A percentile compares a stretch with the other conserved stretches of the same genome.
These are phyloP conservation scores for Teunomyces cretensis DNA, from an alignment of 805 yeast genomes.

Conservation along the genomic window DNA sequence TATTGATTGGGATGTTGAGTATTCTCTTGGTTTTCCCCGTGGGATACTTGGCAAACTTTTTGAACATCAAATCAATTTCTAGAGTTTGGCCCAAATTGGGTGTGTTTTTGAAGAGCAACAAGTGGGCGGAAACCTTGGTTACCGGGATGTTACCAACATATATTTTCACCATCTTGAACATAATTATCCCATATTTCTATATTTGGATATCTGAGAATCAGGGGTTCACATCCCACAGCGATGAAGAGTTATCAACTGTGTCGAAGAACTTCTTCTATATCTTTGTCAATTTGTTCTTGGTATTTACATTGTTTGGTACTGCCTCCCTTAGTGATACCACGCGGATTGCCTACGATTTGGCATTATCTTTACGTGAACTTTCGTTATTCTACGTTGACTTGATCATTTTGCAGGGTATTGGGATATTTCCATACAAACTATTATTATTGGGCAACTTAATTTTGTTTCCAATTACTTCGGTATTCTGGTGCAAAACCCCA, in stretches of 20 bases:
- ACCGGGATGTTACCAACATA: constrained; percentile 91
- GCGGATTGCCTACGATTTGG: constrained; percentile 81
- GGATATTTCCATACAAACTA: constrained; percentile 88
- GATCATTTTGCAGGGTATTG: constrained; percentile 76
- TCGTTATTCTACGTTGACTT: constrained; percentile 90
- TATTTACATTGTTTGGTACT: constrained; percentile 92
- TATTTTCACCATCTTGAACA: constrained; percentile 80
- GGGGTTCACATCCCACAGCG: constrained; percentile 89
- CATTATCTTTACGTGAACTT: constrained; percentile 74
- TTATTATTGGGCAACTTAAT: constrained; percentile 76
- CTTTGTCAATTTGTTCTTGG: constrained; percentile 89
- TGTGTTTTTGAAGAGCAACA: constrained; percentile 56
- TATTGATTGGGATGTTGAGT: constrained; percentile 66
- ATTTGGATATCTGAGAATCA: constrained; percentile 80
- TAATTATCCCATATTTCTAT: constrained; percentile 80
- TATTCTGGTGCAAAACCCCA: constrained; percentile 75
- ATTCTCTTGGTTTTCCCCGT: constrained; percentile 81
- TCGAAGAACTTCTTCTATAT: constrained; percentile 93
- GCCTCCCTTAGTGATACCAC: constrained; percentile 89
- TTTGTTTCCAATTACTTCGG: constrained; percentile 56
- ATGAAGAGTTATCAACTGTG: constrained; percentile 86
- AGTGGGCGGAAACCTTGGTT: constrained; percentile 74
- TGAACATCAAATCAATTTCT: constrained; percentile 74
- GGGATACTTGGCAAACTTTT: constrained; percentile 75
- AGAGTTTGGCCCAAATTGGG: constrained; percentile 85